Evolutionary conservation across 2,329 filamentous ascomycete species (phyloP).

Genomic region (Pyrenophora graminea): DNA sequence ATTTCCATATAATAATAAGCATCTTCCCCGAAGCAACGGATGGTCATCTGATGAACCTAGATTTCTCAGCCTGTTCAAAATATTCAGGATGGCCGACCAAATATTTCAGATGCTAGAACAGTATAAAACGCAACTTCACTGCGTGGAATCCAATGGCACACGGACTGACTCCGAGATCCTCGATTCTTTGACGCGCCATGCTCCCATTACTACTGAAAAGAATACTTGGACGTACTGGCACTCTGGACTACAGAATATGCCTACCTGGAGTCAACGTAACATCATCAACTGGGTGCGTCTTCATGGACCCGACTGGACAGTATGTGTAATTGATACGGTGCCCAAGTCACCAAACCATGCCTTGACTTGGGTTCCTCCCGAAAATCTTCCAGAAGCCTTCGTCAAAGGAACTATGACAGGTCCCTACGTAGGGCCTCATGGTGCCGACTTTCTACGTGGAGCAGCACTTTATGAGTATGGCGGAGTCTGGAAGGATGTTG

Average conservation of each 20-base stretch:
- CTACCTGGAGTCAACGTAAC: conserved; percentile 48
- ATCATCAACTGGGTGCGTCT: conserved; percentile 50
- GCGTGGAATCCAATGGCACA: conserved; percentile 21
- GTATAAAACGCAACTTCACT: conserved; percentile 19
- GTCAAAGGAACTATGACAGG: conserved; percentile 53
- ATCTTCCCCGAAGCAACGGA: too few species aligned
- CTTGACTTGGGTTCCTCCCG: conserved; percentile 43
- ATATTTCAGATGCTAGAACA: conserved; percentile 17
- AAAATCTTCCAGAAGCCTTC: conserved; percentile 46
- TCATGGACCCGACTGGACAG: conserved; percentile 47
- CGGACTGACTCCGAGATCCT: conserved; percentile 29
- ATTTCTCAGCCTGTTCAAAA: not conserved
- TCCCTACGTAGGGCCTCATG: conserved; percentile 50
- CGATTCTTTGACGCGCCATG: conserved; percentile 14
- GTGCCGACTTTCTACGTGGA: conserved; percentile 54
- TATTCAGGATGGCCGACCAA: conserved; percentile 3
- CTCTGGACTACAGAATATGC: conserved; percentile 42
- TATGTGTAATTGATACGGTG: conserved; percentile 49
- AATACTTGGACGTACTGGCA: conserved; percentile 52
- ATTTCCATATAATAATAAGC: too few species aligned
- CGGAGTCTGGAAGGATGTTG: conserved; percentile 51
- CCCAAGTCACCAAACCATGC: conserved; percentile 47
- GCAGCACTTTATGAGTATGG: conserved; percentile 48
- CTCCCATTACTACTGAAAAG: conserved; percentile 45
- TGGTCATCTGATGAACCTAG: too few species aligned